A percentile compares a stretch with the other conserved stretches of the same genome.
These are phyloP conservation scores for Erysimum cheiri DNA, from an alignment of 441 rosid species.

Conservation along the genomic window DNA sequence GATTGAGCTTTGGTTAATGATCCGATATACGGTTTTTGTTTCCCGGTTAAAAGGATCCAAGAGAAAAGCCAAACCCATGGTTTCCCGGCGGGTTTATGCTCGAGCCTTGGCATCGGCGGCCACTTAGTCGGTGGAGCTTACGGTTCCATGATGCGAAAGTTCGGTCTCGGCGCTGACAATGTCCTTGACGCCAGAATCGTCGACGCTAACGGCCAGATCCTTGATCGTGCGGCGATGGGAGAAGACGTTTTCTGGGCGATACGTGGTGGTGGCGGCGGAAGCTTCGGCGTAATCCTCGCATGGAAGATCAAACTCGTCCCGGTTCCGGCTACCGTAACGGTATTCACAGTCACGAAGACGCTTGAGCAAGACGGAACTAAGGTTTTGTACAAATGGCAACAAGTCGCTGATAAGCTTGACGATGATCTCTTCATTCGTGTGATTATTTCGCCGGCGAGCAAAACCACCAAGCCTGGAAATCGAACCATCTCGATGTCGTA, in stretches of 20 bases:
- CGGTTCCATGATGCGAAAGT: conserved; percentile 52
- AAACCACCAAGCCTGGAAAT: conserved; percentile 22
- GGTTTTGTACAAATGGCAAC: conserved; percentile 48
- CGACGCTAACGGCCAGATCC: conserved; percentile 46
- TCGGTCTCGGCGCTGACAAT: conserved; percentile 53
- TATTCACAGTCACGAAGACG: conserved; percentile 45
- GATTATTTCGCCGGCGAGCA: conserved; percentile 9
- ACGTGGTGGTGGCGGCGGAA: conserved; percentile 49
- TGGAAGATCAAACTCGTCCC: conserved; percentile 47
- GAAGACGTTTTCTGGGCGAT: conserved; percentile 53
- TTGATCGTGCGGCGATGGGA: conserved; percentile 50
- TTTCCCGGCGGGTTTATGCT: conserved; percentile 53
- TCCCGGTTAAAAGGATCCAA: conserved; percentile 42
- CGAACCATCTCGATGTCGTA: conserved; percentile 39
- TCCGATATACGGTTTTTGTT: background rate
- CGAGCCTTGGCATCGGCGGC: conserved; percentile 54
- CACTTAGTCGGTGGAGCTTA: conserved; percentile 52
- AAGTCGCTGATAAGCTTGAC: conserved; percentile 46
- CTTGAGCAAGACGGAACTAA: conserved; percentile 45
- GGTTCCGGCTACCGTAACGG: conserved; percentile 44
- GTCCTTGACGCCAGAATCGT: conserved; percentile 53
- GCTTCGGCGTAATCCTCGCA: conserved; percentile 48
- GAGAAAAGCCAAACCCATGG: conserved; percentile 51
- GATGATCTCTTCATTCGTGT: conserved; percentile 45
- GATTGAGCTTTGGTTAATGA: conserved; percentile 6